Percentiles rank a stretch among this genome's conserved stretches.
These are phyloP conservation scores for Elsinoe fawcettii DNA, from an alignment of 2,329 filamentous ascomycete genomes.

Conservation along the genomic window DNA sequence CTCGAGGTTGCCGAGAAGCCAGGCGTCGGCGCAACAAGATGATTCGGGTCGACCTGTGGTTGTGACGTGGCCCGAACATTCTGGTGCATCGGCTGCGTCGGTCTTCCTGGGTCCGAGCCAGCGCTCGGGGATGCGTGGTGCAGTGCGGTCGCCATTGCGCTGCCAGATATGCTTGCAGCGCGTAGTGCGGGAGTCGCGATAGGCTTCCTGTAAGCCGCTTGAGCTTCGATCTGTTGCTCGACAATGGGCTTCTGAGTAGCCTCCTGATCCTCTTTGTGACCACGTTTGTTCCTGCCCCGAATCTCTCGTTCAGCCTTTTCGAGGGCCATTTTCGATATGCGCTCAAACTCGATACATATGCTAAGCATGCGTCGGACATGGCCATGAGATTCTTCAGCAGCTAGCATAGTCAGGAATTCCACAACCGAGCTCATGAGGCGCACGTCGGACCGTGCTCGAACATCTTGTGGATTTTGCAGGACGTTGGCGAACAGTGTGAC, in stretches of 20 bases:
- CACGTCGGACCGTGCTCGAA: slow-evolving; percentile 77
- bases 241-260: slow-evolving; percentile 21
- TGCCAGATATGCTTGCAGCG: slow-evolving; percentile 23
- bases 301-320: slow-evolving; percentile 87
- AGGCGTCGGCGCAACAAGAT: not conserved
- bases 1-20: not conserved
- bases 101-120: slow-evolving; percentile 17
- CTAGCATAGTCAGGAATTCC: slow-evolving; percentile 80
- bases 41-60: slow-evolving; percentile 1
- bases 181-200: slow-evolving; percentile 27
- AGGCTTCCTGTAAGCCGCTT: slow-evolving; percentile 28
- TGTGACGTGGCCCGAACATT: slow-evolving; percentile 19
- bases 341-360: slow-evolving; percentile 92
- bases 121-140: slow-evolving; percentile 7
- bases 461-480: slow-evolving; percentile 86
- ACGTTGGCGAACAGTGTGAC: slow-evolving; percentile 96
- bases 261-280: slow-evolving; percentile 27
- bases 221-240: slow-evolving; percentile 31
- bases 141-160: slow-evolving; percentile 10
- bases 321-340: slow-evolving; percentile 82
- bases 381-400: slow-evolving; percentile 66
- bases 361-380: slow-evolving; percentile 90
- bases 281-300: slow-evolving; percentile 68
- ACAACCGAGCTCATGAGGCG: slow-evolving; percentile 90
- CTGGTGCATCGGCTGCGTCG: slow-evolving; percentile 18